Evolutionary conservation across 441 rosid genomes (phyloP), one percentile per base, ranked within the genome.

Genomic region (Bocquillonia castaneifolia): DNA sequence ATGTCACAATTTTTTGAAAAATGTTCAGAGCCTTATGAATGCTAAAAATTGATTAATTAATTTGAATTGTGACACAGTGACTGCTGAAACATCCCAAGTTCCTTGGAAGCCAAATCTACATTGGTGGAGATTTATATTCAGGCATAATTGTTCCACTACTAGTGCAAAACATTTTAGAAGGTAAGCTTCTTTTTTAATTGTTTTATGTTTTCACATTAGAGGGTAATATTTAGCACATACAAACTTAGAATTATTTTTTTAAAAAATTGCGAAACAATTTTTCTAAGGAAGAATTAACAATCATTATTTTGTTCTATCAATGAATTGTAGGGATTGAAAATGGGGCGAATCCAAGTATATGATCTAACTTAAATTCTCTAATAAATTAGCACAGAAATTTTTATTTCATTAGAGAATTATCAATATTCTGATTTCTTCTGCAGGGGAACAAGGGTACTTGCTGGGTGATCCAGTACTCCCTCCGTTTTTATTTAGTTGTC

Each of bases 121-220:
- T 81, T 48, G 79, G 75, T 13, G 80, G 84, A 36, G 84, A 78
- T 56, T 76, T 78, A 13, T 81, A 65, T 40, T 68, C 84, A 3
- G 84, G 84, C 44, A 71, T 75, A 28, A 50, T 68, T 31, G 67
- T 74, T 62, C 84, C 84, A 0, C 54, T 73, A 28, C 2, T 81
- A 7, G 77, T 71, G 26, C 88, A 85, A 68, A 76, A 79, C 42
- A 55, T 70, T 29, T 40, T 56, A 3, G 45, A 52, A n/a, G 73
- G 73, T 70, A 53, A 17, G 52, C 10, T 20, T 23, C 8, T 10
- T 51, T 34, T 7, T 20, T n/a, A 32, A 0, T 4, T 39, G 29
- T 3, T 36, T 36, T 3, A 36, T 36, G 9, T 3, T 36, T 36
- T 36, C 5, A 36, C 9, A 36, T n/a, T n/a, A n/a, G n/a, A n/a